Percentiles rank a stretch among this genome's conserved stretches.
Conservation (phyloP, 75 land plant genomes). For the Sequoia sempervirens region DNA sequence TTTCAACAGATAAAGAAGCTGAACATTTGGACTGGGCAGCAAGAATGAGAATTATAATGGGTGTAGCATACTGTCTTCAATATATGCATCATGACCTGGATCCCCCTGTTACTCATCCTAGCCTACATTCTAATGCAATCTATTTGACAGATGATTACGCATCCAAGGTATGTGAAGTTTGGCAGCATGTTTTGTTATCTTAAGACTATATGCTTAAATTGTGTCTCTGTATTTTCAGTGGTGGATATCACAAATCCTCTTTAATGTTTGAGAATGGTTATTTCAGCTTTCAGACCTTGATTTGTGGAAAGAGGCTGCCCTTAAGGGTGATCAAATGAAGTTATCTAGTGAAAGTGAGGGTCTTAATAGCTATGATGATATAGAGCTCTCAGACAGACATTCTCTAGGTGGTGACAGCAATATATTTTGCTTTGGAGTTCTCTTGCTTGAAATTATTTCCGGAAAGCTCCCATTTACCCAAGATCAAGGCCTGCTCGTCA, state of each 20-base stretch:
- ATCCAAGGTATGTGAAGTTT: conserved; percentile 49
- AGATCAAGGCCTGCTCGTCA: conserved; percentile 44
- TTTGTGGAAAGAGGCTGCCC: conserved; percentile 27
- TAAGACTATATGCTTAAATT: neutral
- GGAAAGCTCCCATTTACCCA: conserved; percentile 55
- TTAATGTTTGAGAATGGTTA: neutral
- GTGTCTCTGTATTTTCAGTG: neutral
- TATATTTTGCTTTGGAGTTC: conserved; percentile 72
- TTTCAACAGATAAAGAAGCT: conserved; percentile 54
- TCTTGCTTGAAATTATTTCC: conserved; percentile 77
- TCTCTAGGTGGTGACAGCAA: conserved; percentile 48
- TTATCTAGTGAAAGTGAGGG: conserved; percentile 17
- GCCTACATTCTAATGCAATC: conserved; percentile 38
- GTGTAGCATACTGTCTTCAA: conserved; percentile 68
- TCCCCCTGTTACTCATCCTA: conserved; percentile 56
- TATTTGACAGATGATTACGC: conserved; percentile 80
- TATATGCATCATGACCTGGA: conserved; percentile 83
- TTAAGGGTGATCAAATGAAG: conserved; percentile 1
- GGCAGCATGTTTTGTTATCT: neutral
- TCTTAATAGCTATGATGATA: conserved; percentile 31
- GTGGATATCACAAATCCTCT: neutral
- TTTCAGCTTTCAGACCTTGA: conserved; percentile 10
- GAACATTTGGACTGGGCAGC: conserved; percentile 77
- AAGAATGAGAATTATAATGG: conserved; percentile 80
- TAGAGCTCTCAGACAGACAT: conserved; percentile 36